A percentile compares a stretch with the other conserved stretches of the same genome.
These are phyloP conservation scores for Lipomyces lipofer DNA, from an alignment of 805 yeast species.

Conservation along the genomic window DNA sequence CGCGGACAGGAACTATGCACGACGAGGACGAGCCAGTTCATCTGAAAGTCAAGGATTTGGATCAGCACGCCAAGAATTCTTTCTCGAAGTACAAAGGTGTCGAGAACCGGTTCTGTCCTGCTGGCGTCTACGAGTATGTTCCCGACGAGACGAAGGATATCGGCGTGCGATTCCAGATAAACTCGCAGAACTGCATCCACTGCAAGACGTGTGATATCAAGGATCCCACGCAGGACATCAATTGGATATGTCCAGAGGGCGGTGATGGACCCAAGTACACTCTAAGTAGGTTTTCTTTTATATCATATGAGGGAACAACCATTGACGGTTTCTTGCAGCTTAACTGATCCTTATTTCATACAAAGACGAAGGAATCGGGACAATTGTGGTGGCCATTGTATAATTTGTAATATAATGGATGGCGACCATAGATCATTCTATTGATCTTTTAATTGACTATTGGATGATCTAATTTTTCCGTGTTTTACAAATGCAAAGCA, in stretches of 20 bases:
- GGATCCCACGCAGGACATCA: conserved; percentile 90
- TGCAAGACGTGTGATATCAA: conserved; percentile 94
- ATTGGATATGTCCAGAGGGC: conserved; percentile 98
- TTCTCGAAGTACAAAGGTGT: conserved; percentile 82
- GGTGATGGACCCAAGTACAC: conserved; percentile 95
- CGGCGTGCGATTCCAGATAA: conserved; percentile 87
- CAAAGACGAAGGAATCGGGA: no score
- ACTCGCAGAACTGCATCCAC: conserved; percentile 96
- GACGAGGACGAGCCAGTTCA: conserved; percentile 93
- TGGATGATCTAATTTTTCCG: no score
- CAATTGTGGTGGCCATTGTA: no score
- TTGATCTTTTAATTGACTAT: no score
- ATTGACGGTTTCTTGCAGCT: no score
- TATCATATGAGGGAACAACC: not conserved
- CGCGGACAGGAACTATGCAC: conserved; percentile 94
- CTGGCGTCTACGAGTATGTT: conserved; percentile 95
- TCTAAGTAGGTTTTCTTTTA: conserved; percentile 10
- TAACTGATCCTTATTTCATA: no score
- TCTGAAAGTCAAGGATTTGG: conserved; percentile 52
- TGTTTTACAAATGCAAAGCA: no score
- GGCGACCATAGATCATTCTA: no score
- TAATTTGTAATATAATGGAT: no score
- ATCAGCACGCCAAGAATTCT: conserved; percentile 64
- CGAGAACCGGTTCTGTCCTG: conserved; percentile 94
- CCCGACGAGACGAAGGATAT: conserved; percentile 57